Evolutionary conservation across 192 early-diverging fungal species (phyloP).

Genomic region (Linnemannia exigua): DNA sequence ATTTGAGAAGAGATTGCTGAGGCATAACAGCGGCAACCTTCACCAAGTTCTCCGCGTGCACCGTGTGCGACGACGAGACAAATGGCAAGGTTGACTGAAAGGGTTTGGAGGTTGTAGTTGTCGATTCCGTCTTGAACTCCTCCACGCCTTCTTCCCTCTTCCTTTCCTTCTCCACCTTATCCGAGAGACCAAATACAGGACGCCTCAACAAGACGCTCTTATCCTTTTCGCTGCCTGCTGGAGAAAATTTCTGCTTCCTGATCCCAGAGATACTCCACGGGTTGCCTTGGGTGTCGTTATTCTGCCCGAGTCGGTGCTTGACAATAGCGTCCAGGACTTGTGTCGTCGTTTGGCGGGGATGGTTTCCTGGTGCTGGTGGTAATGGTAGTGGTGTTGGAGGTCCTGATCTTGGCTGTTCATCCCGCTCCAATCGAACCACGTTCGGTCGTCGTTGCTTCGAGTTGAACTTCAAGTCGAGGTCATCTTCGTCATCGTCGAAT

Average conservation of each 20-base stretch:
- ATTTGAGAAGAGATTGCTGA: not conserved
- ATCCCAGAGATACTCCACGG: not conserved
- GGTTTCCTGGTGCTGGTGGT: not conserved
- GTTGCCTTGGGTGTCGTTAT: not conserved
- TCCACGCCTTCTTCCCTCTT: no score
- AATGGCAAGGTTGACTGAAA: not conserved
- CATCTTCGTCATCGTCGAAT: not conserved
- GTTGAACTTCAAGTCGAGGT: not conserved
- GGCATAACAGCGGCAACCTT: not conserved
- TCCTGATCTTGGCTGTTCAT: no score
- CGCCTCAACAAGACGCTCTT: not conserved
- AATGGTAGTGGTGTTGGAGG: no score
- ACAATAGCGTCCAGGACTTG: not conserved
- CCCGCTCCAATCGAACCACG: no score
- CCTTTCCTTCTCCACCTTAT: not conserved
- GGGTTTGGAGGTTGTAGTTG: not conserved
- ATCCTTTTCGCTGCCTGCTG: not conserved
- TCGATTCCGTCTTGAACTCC: not conserved
- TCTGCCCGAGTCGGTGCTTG: not conserved
- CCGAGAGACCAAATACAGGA: not conserved
- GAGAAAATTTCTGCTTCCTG: not conserved
- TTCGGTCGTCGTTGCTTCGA: no score
- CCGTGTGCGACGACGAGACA: not conserved
- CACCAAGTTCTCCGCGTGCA: not conserved
- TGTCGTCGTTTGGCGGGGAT: not conserved